Conservation (phyloP, 805 yeast species). For the Wickerhamomyces silvicola region DNA sequence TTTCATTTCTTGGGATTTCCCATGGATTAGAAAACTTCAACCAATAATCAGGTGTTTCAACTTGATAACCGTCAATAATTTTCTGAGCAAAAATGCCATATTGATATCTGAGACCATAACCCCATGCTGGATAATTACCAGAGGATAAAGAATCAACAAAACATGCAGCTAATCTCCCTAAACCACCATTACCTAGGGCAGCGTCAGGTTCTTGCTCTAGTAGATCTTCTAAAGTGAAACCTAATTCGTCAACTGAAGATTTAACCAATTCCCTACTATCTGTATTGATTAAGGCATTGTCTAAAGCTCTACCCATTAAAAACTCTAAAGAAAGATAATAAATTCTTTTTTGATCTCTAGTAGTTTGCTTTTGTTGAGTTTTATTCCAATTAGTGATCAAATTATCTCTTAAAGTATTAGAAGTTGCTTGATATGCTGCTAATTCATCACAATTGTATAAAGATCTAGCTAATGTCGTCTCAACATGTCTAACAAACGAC, state of each 20-base stretch:
- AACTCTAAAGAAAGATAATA: slow-evolving; percentile 85
- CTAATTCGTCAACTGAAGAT: slow-evolving; percentile 60
- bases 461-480: slow-evolving; percentile 85
- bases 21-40: slow-evolving; percentile 83
- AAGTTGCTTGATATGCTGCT: slow-evolving; percentile 90
- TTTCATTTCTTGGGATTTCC: slow-evolving; percentile 85
- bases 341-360: slow-evolving; percentile 76
- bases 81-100: slow-evolving; percentile 90
- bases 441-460: slow-evolving; percentile 86
- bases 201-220: slow-evolving; percentile 88
- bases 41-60: slow-evolving; percentile 95
- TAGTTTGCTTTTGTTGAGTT: slow-evolving; percentile 85
- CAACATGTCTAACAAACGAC: slow-evolving; percentile 78
- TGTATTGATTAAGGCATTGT: slow-evolving; percentile 84
- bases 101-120: slow-evolving; percentile 88
- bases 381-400: slow-evolving; percentile 84
- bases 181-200: slow-evolving; percentile 91
- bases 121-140: slow-evolving; percentile 91
- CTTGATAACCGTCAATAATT: slow-evolving; percentile 88
- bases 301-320: slow-evolving; percentile 92
- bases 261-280: slow-evolving; percentile 55
- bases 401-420: slow-evolving; percentile 71
- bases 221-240: slow-evolving; percentile 83
- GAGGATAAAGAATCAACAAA: slow-evolving; percentile 85
- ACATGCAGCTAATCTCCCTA: slow-evolving; percentile 93